phyloP scores from a whole-genome alignment of 805 yeast species.

The Candida orba region DNA sequence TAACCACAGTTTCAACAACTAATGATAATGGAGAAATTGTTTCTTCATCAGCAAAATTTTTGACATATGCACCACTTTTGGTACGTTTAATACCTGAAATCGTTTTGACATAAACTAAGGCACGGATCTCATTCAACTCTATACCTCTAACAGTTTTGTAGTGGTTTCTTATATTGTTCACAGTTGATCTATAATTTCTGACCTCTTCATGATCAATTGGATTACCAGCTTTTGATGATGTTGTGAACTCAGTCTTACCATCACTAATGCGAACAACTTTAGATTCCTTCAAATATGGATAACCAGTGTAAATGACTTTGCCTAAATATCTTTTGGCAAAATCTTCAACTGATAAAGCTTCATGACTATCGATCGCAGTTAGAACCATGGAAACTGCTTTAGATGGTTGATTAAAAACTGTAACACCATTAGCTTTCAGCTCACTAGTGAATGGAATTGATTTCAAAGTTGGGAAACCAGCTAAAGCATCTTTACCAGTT shows the following conservation, averaged over 20 bases:
- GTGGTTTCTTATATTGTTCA: slow-evolving; percentile 31
- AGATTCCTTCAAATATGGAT: slow-evolving; percentile 90
- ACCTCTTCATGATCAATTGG: slow-evolving; percentile 41
- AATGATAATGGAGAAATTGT: slow-evolving; percentile 71
- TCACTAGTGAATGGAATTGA: slow-evolving; percentile 55
- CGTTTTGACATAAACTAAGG: slow-evolving; percentile 62
- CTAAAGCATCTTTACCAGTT: slow-evolving; percentile 62
- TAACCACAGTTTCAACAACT: slow-evolving; percentile 64
- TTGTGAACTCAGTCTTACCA: slow-evolving; percentile 37
- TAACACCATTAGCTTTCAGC: slow-evolving; percentile 54
- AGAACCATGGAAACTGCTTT: slow-evolving; percentile 76
- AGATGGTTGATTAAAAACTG: slow-evolving; percentile 80
- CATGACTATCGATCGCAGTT: slow-evolving; percentile 46
- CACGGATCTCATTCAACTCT: slow-evolving; percentile 42
- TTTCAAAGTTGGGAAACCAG: slow-evolving; percentile 85
- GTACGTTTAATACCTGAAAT: slow-evolving; percentile 74
- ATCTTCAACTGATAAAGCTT: slow-evolving; percentile 51
- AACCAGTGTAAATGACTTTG: slow-evolving; percentile 62
- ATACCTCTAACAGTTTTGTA: slow-evolving; percentile 58
- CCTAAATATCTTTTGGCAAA: slow-evolving; percentile 58
- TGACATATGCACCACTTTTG: slow-evolving; percentile 65
- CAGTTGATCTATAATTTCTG: slow-evolving; percentile 37
- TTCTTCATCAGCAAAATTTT: slow-evolving; percentile 51
- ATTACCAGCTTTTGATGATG: slow-evolving; percentile 25
- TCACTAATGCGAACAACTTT: slow-evolving; percentile 59